phyloP scores from a whole-genome alignment of 2,329 filamentous ascomycete genomes.

The Raffaelea deltoideospora region DNA sequence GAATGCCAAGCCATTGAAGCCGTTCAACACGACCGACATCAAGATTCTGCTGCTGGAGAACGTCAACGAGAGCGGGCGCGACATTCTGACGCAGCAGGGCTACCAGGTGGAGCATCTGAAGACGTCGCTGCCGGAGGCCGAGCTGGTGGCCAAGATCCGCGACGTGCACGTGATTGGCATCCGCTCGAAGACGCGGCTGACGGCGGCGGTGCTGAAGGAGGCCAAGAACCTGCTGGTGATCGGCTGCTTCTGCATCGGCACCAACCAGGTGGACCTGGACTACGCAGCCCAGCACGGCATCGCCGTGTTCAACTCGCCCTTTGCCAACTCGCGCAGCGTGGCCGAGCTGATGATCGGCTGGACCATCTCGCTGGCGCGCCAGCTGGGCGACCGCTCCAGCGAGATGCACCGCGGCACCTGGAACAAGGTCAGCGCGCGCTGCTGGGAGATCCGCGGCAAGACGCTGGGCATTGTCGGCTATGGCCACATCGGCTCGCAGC shows the following conservation, averaged over 20 bases:
- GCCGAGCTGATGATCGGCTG: slow-evolving; percentile 91
- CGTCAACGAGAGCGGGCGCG: slow-evolving; percentile 77
- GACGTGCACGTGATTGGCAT: slow-evolving; percentile 97
- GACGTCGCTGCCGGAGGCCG: slow-evolving; percentile 74
- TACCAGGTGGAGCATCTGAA: slow-evolving; percentile 94
- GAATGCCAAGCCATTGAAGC: slow-evolving; percentile 67
- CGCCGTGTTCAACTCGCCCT: slow-evolving; percentile 97
- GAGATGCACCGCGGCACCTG: slow-evolving; percentile 90
- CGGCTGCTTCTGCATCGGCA: slow-evolving; percentile 98
- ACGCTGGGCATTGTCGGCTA: slow-evolving; percentile 94
- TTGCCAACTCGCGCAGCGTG: slow-evolving; percentile 93
- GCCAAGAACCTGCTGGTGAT: slow-evolving; percentile 92
- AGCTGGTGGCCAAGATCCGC: slow-evolving; percentile 92
- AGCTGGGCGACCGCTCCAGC: slow-evolving; percentile 81
- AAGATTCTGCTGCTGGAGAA: slow-evolving; percentile 94
- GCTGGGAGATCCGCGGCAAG: slow-evolving; percentile 98
- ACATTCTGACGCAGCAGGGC: slow-evolving; percentile 70
- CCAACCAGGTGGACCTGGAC: slow-evolving; percentile 82
- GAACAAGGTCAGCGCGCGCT: slow-evolving; percentile 95
- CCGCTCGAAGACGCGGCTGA: slow-evolving; percentile 93
- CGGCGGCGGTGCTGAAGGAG: slow-evolving; percentile 65
- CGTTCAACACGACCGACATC: slow-evolving; percentile 89
- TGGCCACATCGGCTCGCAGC: slow-evolving; percentile 89
- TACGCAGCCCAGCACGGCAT: slow-evolving; percentile 76
- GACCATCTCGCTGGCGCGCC: slow-evolving; percentile 81